A percentile compares a stretch with the other conserved stretches of the same genome.
Conservation (phyloP, 176 grass and related monocot species). For the Oryza glumipatula region DNA sequence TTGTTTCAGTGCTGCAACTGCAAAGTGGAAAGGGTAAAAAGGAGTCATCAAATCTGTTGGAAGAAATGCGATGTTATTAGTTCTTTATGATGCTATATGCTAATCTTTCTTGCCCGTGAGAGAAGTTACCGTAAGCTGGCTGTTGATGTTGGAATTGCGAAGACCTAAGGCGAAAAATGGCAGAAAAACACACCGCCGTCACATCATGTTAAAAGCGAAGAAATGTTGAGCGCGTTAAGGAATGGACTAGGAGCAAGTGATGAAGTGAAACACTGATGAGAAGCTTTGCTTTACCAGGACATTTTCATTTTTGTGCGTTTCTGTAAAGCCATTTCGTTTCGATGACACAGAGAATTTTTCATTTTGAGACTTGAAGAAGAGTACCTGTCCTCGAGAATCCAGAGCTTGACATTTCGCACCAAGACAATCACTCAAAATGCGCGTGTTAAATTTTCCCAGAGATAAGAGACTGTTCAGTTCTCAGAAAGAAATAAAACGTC, state of each 20-base stretch:
- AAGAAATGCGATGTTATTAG: not conserved
- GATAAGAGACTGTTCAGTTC: no score
- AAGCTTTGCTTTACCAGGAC: not conserved
- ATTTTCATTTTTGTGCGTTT: not conserved
- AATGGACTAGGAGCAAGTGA: not conserved
- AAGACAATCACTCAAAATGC: no score
- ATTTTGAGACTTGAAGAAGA: no score
- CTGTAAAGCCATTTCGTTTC: not conserved
- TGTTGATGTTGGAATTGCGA: not conserved
- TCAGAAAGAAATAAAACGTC: no score
- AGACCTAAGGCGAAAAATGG: not conserved
- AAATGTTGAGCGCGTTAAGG: not conserved
- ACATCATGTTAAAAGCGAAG: not conserved
- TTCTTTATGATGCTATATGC: not conserved
- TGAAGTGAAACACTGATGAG: no score
- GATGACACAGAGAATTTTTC: no score
- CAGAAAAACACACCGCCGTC: not conserved
- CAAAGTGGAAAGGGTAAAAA: not conserved
- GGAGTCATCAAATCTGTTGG: not conserved
- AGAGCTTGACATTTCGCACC: no score
- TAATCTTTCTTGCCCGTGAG: not conserved
- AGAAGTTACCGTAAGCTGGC: conserved; percentile 18
- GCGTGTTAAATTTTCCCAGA: no score
- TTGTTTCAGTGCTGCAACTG: not conserved
- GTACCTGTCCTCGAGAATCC: no score